phyloP scores from a whole-genome alignment of 192 early-diverging fungal genomes.

The Coemansia sp. region DNA sequence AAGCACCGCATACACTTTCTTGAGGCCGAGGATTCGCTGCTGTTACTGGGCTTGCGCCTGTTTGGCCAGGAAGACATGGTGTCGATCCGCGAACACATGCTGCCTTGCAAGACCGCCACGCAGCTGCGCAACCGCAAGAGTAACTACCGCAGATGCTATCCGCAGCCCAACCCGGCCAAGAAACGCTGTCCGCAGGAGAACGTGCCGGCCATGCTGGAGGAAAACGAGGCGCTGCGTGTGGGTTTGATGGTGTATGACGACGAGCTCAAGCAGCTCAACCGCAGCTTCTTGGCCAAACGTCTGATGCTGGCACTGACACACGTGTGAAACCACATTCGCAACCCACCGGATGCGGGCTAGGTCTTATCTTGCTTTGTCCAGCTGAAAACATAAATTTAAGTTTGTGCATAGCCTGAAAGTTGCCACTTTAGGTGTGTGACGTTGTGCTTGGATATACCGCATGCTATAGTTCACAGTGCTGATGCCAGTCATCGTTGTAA shows the following conservation, averaged over 20 bases:
- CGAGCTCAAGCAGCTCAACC: constrained; percentile 43
- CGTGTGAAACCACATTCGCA: constrained; percentile 35
- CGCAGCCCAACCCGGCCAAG: constrained; percentile 47
- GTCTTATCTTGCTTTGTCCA: too few relatives aligned
- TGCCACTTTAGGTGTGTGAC: too few relatives aligned
- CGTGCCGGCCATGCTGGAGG: constrained; percentile 52
- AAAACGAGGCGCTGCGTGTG: constrained; percentile 49
- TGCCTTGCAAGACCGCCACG: constrained; percentile 54
- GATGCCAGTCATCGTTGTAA: too few relatives aligned
- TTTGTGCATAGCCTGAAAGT: too few relatives aligned
- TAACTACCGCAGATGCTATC: constrained; percentile 43
- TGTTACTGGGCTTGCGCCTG: constrained; percentile 45
- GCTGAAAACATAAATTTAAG: too few relatives aligned
- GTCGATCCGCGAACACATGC: constrained; percentile 48
- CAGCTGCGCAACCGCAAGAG: constrained; percentile 55
- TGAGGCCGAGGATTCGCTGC: constrained; percentile 42
- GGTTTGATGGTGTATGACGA: constrained; percentile 43
- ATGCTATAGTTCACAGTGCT: too few relatives aligned
- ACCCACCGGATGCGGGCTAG: neutral
- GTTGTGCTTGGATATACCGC: too few relatives aligned
- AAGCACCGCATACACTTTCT: constrained; percentile 55
- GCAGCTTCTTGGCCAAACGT: constrained; percentile 37
- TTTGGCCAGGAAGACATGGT: constrained; percentile 52
- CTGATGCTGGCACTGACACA: constrained; percentile 47
- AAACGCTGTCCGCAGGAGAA: constrained; percentile 45